These are phyloP conservation scores for Chimonanthus salicifolius DNA, from an alignment of 164 flowering plant species.

Conservation along the genomic window DNA sequence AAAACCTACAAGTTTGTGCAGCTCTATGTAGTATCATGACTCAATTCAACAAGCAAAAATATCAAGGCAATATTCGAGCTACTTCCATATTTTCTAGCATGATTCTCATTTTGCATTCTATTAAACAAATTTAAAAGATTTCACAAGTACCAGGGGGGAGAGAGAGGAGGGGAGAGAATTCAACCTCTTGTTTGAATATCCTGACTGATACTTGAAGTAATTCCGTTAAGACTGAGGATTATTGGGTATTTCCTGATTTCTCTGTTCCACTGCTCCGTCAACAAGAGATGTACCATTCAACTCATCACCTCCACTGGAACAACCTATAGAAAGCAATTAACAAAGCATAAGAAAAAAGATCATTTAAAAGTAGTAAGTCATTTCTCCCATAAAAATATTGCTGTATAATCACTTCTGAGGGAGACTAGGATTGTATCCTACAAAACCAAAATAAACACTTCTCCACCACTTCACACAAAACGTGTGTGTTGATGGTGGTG, in stretches of 20 bases:
- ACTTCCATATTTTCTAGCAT: too few species aligned
- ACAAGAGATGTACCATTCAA: not conserved
- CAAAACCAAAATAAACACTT: not conserved
- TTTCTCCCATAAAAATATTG: not conserved
- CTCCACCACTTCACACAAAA: not conserved
- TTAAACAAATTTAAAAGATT: too few species aligned
- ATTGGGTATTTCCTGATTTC: not conserved
- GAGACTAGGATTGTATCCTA: not conserved
- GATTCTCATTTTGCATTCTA: too few species aligned
- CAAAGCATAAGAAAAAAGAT: not conserved
- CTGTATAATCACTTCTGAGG: not conserved
- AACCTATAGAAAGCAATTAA: conserved; percentile 8
- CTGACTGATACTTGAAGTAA: not conserved
- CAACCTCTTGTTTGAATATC: not conserved
- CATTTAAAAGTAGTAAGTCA: not conserved
- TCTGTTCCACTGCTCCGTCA: not conserved
- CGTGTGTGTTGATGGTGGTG: too few species aligned
- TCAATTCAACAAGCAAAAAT: too few species aligned
- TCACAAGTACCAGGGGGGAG: not conserved
- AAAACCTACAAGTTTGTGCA: too few species aligned
- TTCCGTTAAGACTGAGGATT: not conserved
- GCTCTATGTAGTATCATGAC: too few species aligned
- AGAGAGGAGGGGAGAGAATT: not conserved
- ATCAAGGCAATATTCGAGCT: too few species aligned
- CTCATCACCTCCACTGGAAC: conserved; percentile 7